Evolutionary conservation across 2,329 filamentous ascomycete genomes (phyloP).

Genomic region (Apiospora pterosperma): DNA sequence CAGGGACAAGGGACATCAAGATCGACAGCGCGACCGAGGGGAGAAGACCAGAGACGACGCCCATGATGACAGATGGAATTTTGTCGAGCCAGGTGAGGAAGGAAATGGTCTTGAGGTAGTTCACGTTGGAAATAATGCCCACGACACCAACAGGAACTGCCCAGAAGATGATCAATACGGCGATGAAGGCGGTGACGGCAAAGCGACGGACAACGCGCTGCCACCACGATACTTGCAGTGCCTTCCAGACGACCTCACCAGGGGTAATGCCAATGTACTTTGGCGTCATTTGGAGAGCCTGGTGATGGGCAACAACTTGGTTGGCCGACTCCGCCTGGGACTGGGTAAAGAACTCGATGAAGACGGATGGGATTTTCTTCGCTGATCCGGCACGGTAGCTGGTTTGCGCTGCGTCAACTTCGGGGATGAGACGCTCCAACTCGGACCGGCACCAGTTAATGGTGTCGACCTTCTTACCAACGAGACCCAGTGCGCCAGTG

Average conservation of each 20-base stretch:
- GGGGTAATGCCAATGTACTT: conserved; percentile 82
- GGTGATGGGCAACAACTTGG: conserved; percentile 84
- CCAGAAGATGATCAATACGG: conserved; percentile 84
- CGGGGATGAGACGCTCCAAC: conserved; percentile 70
- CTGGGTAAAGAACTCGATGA: conserved; percentile 84
- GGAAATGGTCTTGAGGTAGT: conserved; percentile 59
- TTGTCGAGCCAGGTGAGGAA: conserved; percentile 71
- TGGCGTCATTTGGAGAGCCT: conserved; percentile 81
- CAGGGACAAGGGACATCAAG: conserved; percentile 81
- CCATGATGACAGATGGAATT: conserved; percentile 69
- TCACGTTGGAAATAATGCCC: conserved; percentile 81
- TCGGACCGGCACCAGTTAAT: conserved; percentile 85
- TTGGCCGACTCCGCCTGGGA: conserved; percentile 81
- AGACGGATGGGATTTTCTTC: conserved; percentile 71
- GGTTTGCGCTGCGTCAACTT: conserved; percentile 65
- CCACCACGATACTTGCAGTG: conserved; percentile 83
- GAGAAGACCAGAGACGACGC: conserved; percentile 80
- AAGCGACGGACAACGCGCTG: conserved; percentile 73
- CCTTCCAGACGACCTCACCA: conserved; percentile 81
- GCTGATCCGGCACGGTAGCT: conserved; percentile 63
- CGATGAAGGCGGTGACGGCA: conserved; percentile 67
- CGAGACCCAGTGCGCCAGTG: conserved; percentile 62
- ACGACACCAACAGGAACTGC: conserved; percentile 72
- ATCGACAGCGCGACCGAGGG: conserved; percentile 76
- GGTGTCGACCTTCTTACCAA: conserved; percentile 89